phyloP scores from a whole-genome alignment of 2,329 filamentous ascomycete species.

The Emergomyces africanus region DNA sequence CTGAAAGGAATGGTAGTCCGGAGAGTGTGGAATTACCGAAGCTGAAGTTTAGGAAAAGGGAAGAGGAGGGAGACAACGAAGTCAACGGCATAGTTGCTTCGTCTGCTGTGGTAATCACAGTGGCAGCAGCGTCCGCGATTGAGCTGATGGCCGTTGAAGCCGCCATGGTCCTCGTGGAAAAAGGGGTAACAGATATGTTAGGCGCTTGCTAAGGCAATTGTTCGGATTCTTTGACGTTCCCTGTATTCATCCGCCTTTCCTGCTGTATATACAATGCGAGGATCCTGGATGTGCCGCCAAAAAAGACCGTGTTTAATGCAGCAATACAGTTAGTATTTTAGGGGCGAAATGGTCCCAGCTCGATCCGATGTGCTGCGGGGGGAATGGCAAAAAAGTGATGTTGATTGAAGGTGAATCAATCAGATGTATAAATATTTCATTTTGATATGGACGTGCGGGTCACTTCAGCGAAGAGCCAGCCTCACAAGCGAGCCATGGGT shows the following conservation, averaged over 20 bases:
- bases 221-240: not conserved
- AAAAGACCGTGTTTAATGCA: not conserved
- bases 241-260: not conserved
- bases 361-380: not conserved
- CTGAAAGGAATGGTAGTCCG: not conserved
- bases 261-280: not conserved
- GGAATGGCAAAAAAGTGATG: not conserved
- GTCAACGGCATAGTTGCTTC: not conserved
- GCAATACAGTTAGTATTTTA: not conserved
- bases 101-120: not conserved
- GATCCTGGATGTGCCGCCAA: not conserved
- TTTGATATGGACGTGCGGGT: not conserved
- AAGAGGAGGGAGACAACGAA: not conserved
- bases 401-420: not conserved
- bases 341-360: not conserved
- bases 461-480: not conserved
- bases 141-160: not conserved
- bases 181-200: not conserved
- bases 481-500: not conserved
- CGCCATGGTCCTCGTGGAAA: not conserved
- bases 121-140: not conserved
- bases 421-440: not conserved
- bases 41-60: not conserved
- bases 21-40: not conserved
- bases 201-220: not conserved